phyloP scores from a whole-genome alignment of 208 protist genomes.

The Leishmania lainsoni region DNA sequence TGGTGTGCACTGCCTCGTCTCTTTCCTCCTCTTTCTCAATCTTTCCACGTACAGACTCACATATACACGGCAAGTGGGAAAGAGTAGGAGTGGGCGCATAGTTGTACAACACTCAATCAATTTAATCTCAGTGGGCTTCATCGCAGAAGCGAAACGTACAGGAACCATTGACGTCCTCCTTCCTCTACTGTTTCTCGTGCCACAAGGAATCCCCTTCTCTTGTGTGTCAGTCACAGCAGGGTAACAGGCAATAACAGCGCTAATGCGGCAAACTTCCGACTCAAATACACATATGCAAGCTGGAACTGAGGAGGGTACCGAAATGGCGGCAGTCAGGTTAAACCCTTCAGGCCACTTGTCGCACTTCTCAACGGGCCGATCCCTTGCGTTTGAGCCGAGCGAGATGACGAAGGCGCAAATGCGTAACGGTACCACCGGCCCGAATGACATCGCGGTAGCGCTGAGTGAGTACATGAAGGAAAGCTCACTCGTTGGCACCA shows the following conservation, averaged over 20 bases:
- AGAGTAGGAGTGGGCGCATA: neutral
- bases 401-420: neutral
- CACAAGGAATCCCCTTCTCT: neutral
- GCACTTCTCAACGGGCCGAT: neutral
- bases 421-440: neutral
- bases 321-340: neutral
- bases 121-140: neutral
- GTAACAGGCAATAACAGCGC: neutral
- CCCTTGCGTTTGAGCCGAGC: neutral
- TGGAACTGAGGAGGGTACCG: neutral
- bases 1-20: neutral
- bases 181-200: neutral
- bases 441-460: neutral
- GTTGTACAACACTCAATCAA: neutral
- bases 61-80: neutral
- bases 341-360: neutral
- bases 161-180: neutral
- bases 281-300: neutral
- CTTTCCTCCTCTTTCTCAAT: neutral
- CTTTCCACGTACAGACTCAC: neutral
- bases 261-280: neutral
- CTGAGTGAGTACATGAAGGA: neutral
- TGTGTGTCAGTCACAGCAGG: neutral
- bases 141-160: neutral
- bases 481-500: neutral